Evolutionary conservation across 805 yeast genomes (phyloP).

Genomic region (Wickerhamomyces ciferrii): DNA sequence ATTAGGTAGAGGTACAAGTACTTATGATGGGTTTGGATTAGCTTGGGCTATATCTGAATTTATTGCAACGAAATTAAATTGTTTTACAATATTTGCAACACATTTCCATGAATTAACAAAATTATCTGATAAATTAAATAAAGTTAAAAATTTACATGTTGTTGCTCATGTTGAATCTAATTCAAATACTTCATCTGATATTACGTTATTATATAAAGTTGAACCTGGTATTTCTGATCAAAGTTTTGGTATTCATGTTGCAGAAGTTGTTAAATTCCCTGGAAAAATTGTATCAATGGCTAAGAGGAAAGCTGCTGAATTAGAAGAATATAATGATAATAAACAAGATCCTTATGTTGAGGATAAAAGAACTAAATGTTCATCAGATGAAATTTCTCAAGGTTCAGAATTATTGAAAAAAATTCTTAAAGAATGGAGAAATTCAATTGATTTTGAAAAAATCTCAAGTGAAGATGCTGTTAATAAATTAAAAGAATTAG

Average conservation of each 20-base stretch:
- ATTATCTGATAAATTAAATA: slow-evolving; percentile 53
- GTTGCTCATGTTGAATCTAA: slow-evolving; percentile 77
- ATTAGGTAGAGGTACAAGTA: slow-evolving; percentile 74
- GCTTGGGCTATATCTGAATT: slow-evolving; percentile 96
- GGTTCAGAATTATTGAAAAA: slow-evolving; percentile 48
- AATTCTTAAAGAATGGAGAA: slow-evolving; percentile 35
- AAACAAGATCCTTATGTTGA: slow-evolving; percentile 38
- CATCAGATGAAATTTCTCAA: slow-evolving; percentile 41
- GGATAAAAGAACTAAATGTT: slow-evolving; percentile 42
- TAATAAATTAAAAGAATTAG: slow-evolving; percentile 29
- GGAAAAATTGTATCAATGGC: slow-evolving; percentile 90
- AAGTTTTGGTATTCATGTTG: slow-evolving; percentile 97
- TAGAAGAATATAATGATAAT: slow-evolving; percentile 54
- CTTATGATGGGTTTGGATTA: slow-evolving; percentile 96
- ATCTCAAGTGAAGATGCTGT: slow-evolving; percentile 33
- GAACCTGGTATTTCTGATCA: slow-evolving; percentile 94
- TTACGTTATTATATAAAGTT: slow-evolving; percentile 88
- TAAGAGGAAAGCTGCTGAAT: slow-evolving; percentile 84
- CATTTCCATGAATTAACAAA: slow-evolving; percentile 96
- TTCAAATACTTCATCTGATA: slow-evolving; percentile 45
- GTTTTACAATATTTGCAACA: slow-evolving; percentile 91
- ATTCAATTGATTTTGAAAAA: slow-evolving; percentile 10
- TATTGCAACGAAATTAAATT: slow-evolving; percentile 61
- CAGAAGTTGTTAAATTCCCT: slow-evolving; percentile 93
- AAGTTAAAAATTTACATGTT: slow-evolving; percentile 83